Evolutionary conservation across 768 basidiomycete species (phyloP), one percentile per base, ranked within the genome.

Genomic region (Lactifluus pinguis): DNA sequence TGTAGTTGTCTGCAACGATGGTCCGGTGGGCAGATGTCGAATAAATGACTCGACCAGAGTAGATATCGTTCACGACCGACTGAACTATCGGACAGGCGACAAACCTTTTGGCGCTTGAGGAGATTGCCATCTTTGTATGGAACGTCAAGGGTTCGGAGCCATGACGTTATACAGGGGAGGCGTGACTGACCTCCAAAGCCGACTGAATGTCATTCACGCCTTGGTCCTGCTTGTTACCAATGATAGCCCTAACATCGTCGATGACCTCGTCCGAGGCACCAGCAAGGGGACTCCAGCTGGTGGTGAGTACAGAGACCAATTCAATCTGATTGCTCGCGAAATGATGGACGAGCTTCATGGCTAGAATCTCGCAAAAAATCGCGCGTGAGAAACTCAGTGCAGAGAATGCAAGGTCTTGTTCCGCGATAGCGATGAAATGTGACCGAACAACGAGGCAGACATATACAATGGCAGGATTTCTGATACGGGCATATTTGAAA

Each of bases 1-100:
- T 92, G 75, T 98, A 98, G 68, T 91, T 89, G 72, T 98, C 95
- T 17, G 87, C 85, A 8, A 98, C 78, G 53, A 98, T 80, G 1
- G 92, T 88, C 29, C 86, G 84, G 51, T 75, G 80, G 0, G 76
- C 72, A 7, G 82, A 77, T 6, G 80, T 71, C 56, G 81, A 73
- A 10, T 85, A 82, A 15, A 89, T 78, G 38, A 91, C 81, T 7
- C 82, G 79, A n/a, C 89, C 95, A 3, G 82, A 76, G 72, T 94
- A 89, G 52, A 99, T 90, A 55, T 93, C 88, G 66, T 86, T 85
- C 39, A 98, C 83, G 30, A 97, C 86, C 56, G 84, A 84, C 71
- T 98, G 95, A 3, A 92, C 84, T 25, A 97, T 79, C 0, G 92
- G 84, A 0, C 87, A 83, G 1, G 92, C 80, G 11, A 97, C 76